phyloP scores from a whole-genome alignment of 176 grass and related monocot species.

The Carex myosuroides region DNA sequence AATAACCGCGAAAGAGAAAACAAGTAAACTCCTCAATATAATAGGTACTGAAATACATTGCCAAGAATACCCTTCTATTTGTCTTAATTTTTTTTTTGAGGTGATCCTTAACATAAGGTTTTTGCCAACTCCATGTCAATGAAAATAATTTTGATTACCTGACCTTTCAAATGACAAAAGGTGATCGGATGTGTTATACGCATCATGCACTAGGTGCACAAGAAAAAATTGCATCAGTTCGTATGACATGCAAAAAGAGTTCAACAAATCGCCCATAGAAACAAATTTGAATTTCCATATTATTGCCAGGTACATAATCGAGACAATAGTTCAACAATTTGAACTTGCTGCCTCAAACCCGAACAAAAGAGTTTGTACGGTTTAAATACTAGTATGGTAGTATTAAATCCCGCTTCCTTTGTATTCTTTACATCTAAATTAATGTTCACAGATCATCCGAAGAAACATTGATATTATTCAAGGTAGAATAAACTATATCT shows the following conservation, averaged over 20 bases:
- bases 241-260: background rate
- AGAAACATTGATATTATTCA: background rate
- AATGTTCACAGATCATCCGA: slow-evolving; percentile 5
- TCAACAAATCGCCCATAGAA: background rate
- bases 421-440: background rate
- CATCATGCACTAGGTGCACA: background rate
- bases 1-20: slow-evolving; percentile 4
- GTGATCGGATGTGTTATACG: background rate
- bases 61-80: background rate
- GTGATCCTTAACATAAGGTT: background rate
- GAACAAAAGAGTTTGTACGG: background rate
- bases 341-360: background rate
- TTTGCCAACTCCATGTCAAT: background rate
- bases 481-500: background rate
- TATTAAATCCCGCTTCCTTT: background rate
- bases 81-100: background rate
- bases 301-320: background rate
- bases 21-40: slow-evolving; percentile 15
- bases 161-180: background rate
- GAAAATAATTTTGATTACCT: slow-evolving; percentile 2
- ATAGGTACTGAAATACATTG: slow-evolving; percentile 4
- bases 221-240: background rate
- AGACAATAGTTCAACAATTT: background rate
- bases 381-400: background rate
- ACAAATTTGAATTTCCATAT: background rate